A percentile compares a stretch with the other conserved stretches of the same genome.
These are phyloP conservation scores for Lentinula detonsa DNA, from an alignment of 768 basidiomycete genomes.

Conservation along the genomic window DNA sequence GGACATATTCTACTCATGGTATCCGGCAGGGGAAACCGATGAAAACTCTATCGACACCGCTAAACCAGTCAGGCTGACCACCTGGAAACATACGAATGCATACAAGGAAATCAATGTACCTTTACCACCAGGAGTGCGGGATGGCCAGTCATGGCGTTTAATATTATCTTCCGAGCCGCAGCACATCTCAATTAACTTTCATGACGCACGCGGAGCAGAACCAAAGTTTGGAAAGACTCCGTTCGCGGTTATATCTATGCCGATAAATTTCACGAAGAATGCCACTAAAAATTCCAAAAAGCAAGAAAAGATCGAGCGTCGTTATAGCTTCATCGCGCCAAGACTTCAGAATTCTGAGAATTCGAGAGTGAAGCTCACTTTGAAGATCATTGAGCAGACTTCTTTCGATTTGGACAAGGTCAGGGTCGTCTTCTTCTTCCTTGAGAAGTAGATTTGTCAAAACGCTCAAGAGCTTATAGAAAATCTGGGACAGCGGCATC, in stretches of 20 bases:
- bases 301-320: slow-evolving; percentile 62
- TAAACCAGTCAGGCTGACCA: slow-evolving; percentile 60
- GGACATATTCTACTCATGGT: slow-evolving; percentile 74
- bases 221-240: slow-evolving; percentile 35
- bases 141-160: slow-evolving; percentile 63
- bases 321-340: slow-evolving; percentile 34
- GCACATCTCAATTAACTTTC: slow-evolving; percentile 16
- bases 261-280: slow-evolving; percentile 37
- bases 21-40: slow-evolving; percentile 15
- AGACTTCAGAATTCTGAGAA: slow-evolving; percentile 15
- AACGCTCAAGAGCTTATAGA: slow-evolving; percentile 45
- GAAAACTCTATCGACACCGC: slow-evolving; percentile 22
- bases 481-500: slow-evolving; percentile 95
- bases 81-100: slow-evolving; percentile 55
- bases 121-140: slow-evolving; percentile 43
- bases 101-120: slow-evolving; percentile 75
- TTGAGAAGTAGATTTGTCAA: slow-evolving; percentile 10
- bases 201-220: slow-evolving; percentile 24
- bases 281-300: slow-evolving; percentile 17
- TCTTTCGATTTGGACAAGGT: slow-evolving; percentile 95
- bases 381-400: slow-evolving; percentile 71
- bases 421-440: neutral
- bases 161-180: slow-evolving; percentile 40
- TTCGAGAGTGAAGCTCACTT: slow-evolving; percentile 1
- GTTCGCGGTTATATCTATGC: slow-evolving; percentile 66